Evolutionary conservation across 768 basidiomycete species (phyloP).

Genomic region (Boletus rufocinnamomeus): DNA sequence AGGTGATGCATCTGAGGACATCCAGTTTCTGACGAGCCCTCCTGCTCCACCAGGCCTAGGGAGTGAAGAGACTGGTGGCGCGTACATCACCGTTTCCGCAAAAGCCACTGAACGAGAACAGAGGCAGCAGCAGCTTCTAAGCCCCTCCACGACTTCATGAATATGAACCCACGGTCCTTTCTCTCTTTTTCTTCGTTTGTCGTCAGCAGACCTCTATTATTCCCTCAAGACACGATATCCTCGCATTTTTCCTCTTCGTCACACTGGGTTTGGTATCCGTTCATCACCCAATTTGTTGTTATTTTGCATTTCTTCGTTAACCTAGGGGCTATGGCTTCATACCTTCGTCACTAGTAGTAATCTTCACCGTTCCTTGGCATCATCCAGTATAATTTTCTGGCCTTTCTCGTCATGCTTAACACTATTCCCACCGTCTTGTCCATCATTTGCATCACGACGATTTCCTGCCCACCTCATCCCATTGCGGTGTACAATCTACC

Average conservation of each 20-base stretch:
- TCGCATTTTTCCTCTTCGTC: constrained; percentile 20
- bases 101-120: constrained; percentile 69
- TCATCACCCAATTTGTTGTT: constrained; percentile 26
- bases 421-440: constrained; percentile 25
- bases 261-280: constrained; percentile 27
- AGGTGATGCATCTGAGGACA: constrained; percentile 69
- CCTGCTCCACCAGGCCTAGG: constrained; percentile 71
- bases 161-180: constrained; percentile 18
- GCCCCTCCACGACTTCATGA: constrained; percentile 35
- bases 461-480: constrained; percentile 24
- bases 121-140: constrained; percentile 29
- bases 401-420: constrained; percentile 30
- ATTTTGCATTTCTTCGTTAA: constrained; percentile 21
- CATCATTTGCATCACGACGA: constrained; percentile 33
- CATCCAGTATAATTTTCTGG: constrained; percentile 30
- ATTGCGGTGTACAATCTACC: constrained; percentile 38
- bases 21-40: constrained; percentile 57
- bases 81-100: constrained; percentile 85
- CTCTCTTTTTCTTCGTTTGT: constrained; percentile 2
- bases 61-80: constrained; percentile 74
- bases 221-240: constrained; percentile 34
- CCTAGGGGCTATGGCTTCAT: constrained; percentile 26
- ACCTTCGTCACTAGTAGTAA: constrained; percentile 34
- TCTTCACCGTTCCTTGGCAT: constrained; percentile 32
- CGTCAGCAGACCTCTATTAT: constrained; percentile 26